Base-by-base conservation (phyloP, 805 yeast species). In the Kodamaea hsintzibuensis region DNA sequence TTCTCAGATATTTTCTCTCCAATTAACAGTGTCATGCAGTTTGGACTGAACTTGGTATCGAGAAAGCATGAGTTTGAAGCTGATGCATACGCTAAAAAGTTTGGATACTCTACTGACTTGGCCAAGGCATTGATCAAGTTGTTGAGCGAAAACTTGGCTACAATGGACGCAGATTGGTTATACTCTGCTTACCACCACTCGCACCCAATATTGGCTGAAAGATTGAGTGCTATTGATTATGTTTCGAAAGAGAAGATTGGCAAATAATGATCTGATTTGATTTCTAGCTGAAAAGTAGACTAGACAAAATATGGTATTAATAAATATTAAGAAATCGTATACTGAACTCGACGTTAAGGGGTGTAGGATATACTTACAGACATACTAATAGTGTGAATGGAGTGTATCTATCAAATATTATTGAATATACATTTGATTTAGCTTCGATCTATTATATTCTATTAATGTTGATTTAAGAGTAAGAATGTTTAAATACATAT, bases 61-160 rank as follows among this genome's bases (percentile, higher is more conserved):
- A 89, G 99, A 81, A 82, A 84, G 61, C 88, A 88, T 62, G 99
- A 95, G 74, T 95, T 86, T 65, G 91, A 95, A 73, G 98, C 99
- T 14, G 99, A 93, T 69, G 84, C 79, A 57, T 91, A 81, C 68
- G 97, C 98, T 14, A 85, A 84, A 53, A 76, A 79, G 48, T 81
- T 84, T 60, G 96, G 96, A 22, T 85, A 85, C 67, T 78, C 88
- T 7, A 76, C 80, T 33, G 84, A 84, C 50, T 81, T 95, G 67
- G 82, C 88, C 50, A 76, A 75, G 51, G 85, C 97, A 1, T 80
- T 95, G 65, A 86, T 90, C 65, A 84, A 81, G 58, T 74, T 95
- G 58, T 88, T 86, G 65, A 84, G 84, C 62, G 89, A 91, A 66
- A 93, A 95, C 71, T 81, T 95, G 67, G 79, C 90, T 54, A 82